Conservation (phyloP, 2,329 filamentous ascomycete species). For the Grosmannia penicillata region DNA sequence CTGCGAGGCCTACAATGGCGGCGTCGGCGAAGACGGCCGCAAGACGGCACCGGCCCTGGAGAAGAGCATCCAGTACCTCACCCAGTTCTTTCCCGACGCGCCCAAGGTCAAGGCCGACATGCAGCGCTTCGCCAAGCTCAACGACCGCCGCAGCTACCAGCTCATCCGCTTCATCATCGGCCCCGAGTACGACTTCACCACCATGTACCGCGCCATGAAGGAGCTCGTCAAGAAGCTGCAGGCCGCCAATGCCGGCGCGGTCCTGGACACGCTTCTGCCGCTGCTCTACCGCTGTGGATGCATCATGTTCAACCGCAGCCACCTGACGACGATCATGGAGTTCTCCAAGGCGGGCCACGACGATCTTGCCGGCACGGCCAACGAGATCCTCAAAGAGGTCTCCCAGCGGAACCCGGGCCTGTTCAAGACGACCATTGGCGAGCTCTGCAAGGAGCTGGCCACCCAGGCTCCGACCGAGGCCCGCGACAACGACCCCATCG, state of each 20-base stretch:
- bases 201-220: constrained; percentile 76
- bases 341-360: constrained; percentile 73
- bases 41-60: constrained; percentile 58
- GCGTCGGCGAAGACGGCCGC: constrained; percentile 59
- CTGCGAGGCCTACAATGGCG: constrained; percentile 86
- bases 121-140: constrained; percentile 78
- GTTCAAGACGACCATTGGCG: constrained; percentile 83
- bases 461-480: constrained; percentile 61
- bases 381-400: constrained; percentile 83
- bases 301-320: constrained; percentile 85
- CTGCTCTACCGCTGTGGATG: constrained; percentile 73
- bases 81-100: constrained; percentile 62
- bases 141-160: constrained; percentile 82
- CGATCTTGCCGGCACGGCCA: constrained; percentile 61
- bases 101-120: constrained; percentile 60
- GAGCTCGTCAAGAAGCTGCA: constrained; percentile 76
- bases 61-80: constrained; percentile 57
- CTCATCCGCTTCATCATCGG: constrained; percentile 76
- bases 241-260: constrained; percentile 42
- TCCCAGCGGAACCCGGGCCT: constrained; percentile 79
- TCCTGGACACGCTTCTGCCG: constrained; percentile 68
- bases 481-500: constrained; percentile 51
- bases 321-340: constrained; percentile 80
- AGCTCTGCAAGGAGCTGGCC: constrained; percentile 75
- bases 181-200: constrained; percentile 81